Conservation (phyloP, 2,329 filamentous ascomycete species). For the Arthrobotrys sphaeroides region DNA sequence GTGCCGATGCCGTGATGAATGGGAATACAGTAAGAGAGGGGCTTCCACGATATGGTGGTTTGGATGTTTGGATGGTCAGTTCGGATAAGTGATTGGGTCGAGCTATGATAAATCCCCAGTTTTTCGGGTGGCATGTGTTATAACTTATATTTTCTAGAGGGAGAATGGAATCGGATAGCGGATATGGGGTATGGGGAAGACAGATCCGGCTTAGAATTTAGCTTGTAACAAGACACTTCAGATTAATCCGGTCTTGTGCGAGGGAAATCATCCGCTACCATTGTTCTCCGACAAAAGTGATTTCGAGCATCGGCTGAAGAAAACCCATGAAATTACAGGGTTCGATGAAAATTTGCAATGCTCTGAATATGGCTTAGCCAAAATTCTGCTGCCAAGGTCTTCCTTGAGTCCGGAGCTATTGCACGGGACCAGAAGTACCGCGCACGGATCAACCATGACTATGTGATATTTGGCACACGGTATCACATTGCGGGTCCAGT, state of each 20-base stretch:
- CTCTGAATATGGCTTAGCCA: constrained; percentile 11
- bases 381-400: constrained; percentile 31
- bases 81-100: constrained; percentile 13
- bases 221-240: constrained; percentile 28
- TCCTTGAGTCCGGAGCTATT: not conserved
- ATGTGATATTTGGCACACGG: constrained; percentile 7
- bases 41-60: not conserved
- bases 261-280: constrained; percentile 13
- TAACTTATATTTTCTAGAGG: constrained; percentile 46
- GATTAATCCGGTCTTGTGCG: constrained; percentile 48
- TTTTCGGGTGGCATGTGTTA: constrained; percentile 42
- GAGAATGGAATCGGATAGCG: constrained; percentile 41
- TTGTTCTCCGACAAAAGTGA: constrained; percentile 13
- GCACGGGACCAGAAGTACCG: constrained; percentile 41
- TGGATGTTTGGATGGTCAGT: not conserved
- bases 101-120: constrained; percentile 20
- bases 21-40: not conserved
- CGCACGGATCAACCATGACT: constrained; percentile 32
- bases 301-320: constrained; percentile 28
- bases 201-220: constrained; percentile 41
- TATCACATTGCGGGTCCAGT: constrained; percentile 1
- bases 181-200: constrained; percentile 55
- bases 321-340: constrained; percentile 1
- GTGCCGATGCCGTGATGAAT: not conserved
- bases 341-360: constrained; percentile 30